Evolutionary conservation across 1,284 basidiomycete genomes (phyloP).

Genomic region (Trametes pubescens): DNA sequence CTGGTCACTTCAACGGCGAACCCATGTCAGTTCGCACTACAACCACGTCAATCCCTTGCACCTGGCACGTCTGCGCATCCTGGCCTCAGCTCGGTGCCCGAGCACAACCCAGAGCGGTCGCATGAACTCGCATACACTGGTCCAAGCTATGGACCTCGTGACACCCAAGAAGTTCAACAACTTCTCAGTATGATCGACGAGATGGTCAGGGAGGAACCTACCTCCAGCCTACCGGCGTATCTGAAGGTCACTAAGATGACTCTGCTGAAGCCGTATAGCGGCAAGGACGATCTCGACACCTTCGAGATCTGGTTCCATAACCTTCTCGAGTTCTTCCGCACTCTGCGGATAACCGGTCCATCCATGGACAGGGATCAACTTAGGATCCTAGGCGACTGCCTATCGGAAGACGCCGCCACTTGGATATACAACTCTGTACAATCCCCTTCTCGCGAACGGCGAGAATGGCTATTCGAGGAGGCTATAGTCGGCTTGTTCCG

Average conservation of each 20-base stretch:
- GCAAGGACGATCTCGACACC: background rate
- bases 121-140: background rate
- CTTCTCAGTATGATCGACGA: background rate
- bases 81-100: no score
- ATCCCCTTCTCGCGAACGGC: background rate
- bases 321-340: background rate
- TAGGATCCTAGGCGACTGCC: background rate
- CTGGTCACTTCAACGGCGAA: no score
- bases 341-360: background rate
- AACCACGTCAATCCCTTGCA: no score
- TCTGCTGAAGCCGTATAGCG: background rate
- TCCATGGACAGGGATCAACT: background rate
- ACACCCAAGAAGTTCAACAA: no score
- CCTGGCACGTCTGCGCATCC: no score
- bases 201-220: constrained; percentile 4
- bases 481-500: background rate
- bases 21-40: no score
- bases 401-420: background rate
- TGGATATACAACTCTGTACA: background rate
- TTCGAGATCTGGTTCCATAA: constrained; percentile 9
- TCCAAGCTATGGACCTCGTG: no score
- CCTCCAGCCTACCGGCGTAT: background rate
- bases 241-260: constrained; percentile 1
- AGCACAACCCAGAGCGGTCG: no score
- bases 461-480: constrained; percentile 6